Percentiles rank a stretch among this genome's conserved stretches.
These are phyloP conservation scores for Clavispora fructus DNA, from an alignment of 805 yeast genomes.

Conservation along the genomic window DNA sequence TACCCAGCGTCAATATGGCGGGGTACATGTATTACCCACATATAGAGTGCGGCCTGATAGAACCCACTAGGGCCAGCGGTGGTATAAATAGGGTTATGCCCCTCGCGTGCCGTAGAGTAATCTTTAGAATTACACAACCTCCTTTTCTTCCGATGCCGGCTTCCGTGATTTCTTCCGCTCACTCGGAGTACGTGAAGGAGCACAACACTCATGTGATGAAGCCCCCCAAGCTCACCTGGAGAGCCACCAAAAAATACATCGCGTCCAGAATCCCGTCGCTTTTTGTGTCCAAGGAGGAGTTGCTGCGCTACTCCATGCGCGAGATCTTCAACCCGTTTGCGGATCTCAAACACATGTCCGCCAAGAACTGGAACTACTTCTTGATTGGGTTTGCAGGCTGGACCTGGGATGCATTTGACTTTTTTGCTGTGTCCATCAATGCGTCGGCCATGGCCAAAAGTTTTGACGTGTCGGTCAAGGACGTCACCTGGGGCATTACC, in stretches of 20 bases:
- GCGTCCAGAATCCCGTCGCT: constrained; percentile 46
- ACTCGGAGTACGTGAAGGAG: constrained; percentile 7
- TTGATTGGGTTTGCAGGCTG: constrained; percentile 51
- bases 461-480: constrained; percentile 41
- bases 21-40: neutral
- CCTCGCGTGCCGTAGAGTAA: neutral
- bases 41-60: neutral
- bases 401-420: constrained; percentile 67
- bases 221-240: constrained; percentile 27
- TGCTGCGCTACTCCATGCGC: constrained; percentile 27
- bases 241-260: constrained; percentile 31
- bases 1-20: neutral
- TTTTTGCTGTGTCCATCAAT: constrained; percentile 52
- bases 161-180: constrained; percentile 11
- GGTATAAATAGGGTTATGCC: neutral
- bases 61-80: neutral
- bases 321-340: constrained; percentile 54
- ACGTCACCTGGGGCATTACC: constrained; percentile 66
- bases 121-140: neutral
- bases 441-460: constrained; percentile 42
- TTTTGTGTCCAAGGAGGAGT: constrained; percentile 41
- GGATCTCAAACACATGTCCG: constrained; percentile 10
- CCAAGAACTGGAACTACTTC: constrained; percentile 48
- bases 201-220: constrained; percentile 14
- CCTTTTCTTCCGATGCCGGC: constrained; percentile 1